These are phyloP conservation scores for Polyporus arcularius DNA, from an alignment of 768 basidiomycete genomes.

Conservation along the genomic window DNA sequence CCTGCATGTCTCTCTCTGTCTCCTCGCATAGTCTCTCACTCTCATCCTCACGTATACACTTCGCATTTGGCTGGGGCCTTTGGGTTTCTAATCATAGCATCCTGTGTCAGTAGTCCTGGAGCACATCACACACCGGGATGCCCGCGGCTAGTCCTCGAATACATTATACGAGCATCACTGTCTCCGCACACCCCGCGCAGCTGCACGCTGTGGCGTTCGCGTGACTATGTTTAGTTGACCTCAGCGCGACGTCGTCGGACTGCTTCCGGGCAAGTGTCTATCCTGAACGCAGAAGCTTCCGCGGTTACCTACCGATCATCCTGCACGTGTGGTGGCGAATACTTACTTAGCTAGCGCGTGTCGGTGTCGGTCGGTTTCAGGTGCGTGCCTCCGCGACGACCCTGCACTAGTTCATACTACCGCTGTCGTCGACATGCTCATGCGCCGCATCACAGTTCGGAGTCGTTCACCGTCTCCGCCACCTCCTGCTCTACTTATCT, in stretches of 20 bases:
- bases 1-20: slow-evolving; percentile 13
- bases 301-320: neutral
- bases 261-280: neutral
- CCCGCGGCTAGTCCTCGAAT: slow-evolving; percentile 20
- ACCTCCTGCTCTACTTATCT: too few relatives aligned
- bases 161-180: slow-evolving; percentile 7
- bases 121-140: slow-evolving; percentile 14
- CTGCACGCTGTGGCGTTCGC: neutral
- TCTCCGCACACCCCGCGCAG: neutral
- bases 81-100: slow-evolving; percentile 22
- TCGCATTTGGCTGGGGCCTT: slow-evolving; percentile 16
- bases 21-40: slow-evolving; percentile 12
- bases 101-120: slow-evolving; percentile 17
- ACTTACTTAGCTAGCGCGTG: too few relatives aligned
- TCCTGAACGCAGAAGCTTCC: neutral
- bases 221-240: neutral
- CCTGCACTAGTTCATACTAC: too few relatives aligned
- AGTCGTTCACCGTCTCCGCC: too few relatives aligned
- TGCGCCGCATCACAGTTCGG: too few relatives aligned
- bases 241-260: neutral
- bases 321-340: too few relatives aligned
- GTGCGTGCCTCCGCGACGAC: too few relatives aligned
- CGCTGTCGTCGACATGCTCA: too few relatives aligned
- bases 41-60: slow-evolving; percentile 10
- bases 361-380: too few relatives aligned